A percentile compares a stretch with the other conserved stretches of the same genome.
Evolutionary conservation across 2,329 filamentous ascomycete genomes (phyloP).

Genomic region (Colletotrichum spinosum): DNA sequence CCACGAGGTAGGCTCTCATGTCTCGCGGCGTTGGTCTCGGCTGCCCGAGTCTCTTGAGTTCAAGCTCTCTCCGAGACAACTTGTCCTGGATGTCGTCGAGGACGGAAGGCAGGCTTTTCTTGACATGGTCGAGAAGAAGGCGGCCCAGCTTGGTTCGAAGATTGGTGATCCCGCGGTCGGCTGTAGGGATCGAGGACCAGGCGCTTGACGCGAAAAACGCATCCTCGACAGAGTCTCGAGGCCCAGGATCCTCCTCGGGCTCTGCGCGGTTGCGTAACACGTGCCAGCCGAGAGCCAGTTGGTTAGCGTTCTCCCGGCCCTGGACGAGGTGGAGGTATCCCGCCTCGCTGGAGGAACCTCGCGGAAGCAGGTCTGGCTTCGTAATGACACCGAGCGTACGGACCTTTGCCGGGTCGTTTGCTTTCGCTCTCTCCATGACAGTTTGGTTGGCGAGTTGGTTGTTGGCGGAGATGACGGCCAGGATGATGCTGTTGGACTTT

Average conservation of each 20-base stretch:
- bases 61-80: slow-evolving; percentile 38
- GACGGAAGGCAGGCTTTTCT: slow-evolving; percentile 42
- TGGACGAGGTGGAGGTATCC: slow-evolving; percentile 49
- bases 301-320: slow-evolving; percentile 46
- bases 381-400: slow-evolving; percentile 70
- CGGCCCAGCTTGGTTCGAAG: slow-evolving; percentile 49
- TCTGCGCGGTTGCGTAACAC: slow-evolving; percentile 60
- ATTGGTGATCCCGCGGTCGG: slow-evolving; percentile 46
- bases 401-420: slow-evolving; percentile 54
- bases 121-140: slow-evolving; percentile 45
- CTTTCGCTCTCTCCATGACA: slow-evolving; percentile 57
- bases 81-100: slow-evolving; percentile 43
- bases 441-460: slow-evolving; percentile 63
- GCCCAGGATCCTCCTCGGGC: slow-evolving; percentile 32
- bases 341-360: slow-evolving; percentile 52
- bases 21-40: slow-evolving; percentile 40
- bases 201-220: slow-evolving; percentile 46
- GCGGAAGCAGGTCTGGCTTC: slow-evolving; percentile 60
- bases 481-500: slow-evolving; percentile 68
- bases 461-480: slow-evolving; percentile 64
- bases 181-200: slow-evolving; percentile 45
- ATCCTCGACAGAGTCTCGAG: slow-evolving; percentile 47
- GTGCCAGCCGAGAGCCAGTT: slow-evolving; percentile 62
- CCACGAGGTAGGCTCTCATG: slow-evolving; percentile 48
- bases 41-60: slow-evolving; percentile 40